Base-by-base conservation (phyloP, 2,329 filamentous ascomycete species). In the Lachnellula occidentalis region DNA sequence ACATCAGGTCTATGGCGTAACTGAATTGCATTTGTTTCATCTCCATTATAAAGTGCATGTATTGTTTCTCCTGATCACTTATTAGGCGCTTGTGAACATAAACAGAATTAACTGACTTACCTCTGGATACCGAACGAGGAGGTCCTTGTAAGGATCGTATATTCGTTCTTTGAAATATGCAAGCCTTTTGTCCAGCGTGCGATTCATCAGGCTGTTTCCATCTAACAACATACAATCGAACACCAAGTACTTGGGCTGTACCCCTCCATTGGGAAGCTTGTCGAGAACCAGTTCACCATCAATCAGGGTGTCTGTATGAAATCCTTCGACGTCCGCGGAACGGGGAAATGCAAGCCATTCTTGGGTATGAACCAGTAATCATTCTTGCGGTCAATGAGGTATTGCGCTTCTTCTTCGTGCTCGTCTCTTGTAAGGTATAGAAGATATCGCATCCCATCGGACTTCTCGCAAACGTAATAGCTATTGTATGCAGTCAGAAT, bases 381-480 rank as follows among this genome's bases (percentile, higher is more conserved):
- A 74, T 99, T 97, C 74, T 92, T 95, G 68, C 94, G 90, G 74
- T 99, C 92, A 73, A 99, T 96, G 54, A 99, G 79, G 74, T 96
- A 96, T 68, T 94, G 88, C 22, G 86, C 80, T 69, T 95, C 90
- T 48, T 69, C 62, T 51, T 75, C 76, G 42, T 84, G 79, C 22
- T 76, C 75, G 67, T 87, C 86, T 7, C 76, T 71, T 49, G 89
- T 90, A 61, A 94, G 84, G 76, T 95, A 97, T 61, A 99, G 82
- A n/a, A 99, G 81, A 71, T 95, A 96, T 60, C 94, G 85, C 60
- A 97, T 90, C 52, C 94, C 94, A 69, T 99, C 94, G 1, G 92
- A 96, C 76, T 99, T 99, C 73, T 99, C 94, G 77, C 92, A 96
- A 61, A 99, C 88, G 70, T 92, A 99, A 76, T 97, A 99, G 72